Conservation (phyloP, 2,329 filamentous ascomycete genomes). For the Aspergillus fischeri region DNA sequence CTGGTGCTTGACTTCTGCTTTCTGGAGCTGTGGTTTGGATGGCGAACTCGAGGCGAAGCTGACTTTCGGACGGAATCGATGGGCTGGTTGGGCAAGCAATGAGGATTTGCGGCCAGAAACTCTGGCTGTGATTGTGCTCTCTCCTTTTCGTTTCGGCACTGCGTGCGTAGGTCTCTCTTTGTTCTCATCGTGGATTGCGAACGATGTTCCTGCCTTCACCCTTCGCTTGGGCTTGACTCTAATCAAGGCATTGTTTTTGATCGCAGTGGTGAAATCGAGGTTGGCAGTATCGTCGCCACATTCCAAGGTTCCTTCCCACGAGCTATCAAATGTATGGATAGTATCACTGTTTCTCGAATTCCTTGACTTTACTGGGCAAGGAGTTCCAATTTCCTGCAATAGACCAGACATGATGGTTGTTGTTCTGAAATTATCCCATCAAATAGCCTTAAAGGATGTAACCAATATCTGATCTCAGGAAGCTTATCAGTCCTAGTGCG, state of each 20-base stretch:
- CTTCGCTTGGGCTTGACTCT: slow-evolving; percentile 27
- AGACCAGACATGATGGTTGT: slow-evolving; percentile 21
- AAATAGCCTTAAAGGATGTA: neutral
- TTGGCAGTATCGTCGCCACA: slow-evolving; percentile 33
- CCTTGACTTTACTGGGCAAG: slow-evolving; percentile 28
- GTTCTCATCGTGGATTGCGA: slow-evolving; percentile 39
- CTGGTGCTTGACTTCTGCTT: slow-evolving; percentile 6
- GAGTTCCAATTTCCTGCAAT: slow-evolving; percentile 27
- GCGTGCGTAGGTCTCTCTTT: slow-evolving; percentile 10
- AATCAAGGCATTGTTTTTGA: slow-evolving; percentile 28
- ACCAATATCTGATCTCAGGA: neutral
- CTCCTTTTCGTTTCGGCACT: slow-evolving; percentile 15
- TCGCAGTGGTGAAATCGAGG: slow-evolving; percentile 40
- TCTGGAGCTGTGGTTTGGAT: slow-evolving; percentile 8
- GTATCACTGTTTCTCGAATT: slow-evolving; percentile 16
- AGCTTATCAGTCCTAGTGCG: neutral
- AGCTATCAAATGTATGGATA: slow-evolving; percentile 18
- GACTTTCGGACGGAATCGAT: slow-evolving; percentile 35
- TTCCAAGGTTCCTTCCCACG: slow-evolving; percentile 23
- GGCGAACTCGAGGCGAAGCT: slow-evolving; percentile 23
- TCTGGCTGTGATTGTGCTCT: slow-evolving; percentile 10
- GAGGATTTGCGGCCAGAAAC: slow-evolving; percentile 26
- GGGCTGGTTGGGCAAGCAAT: slow-evolving; percentile 38
- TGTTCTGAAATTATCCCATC: neutral
- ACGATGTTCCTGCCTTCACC: slow-evolving; percentile 23